These are phyloP conservation scores for Nepenthes alata DNA, from an alignment of 179 eudicot genomes.

Conservation along the genomic window DNA sequence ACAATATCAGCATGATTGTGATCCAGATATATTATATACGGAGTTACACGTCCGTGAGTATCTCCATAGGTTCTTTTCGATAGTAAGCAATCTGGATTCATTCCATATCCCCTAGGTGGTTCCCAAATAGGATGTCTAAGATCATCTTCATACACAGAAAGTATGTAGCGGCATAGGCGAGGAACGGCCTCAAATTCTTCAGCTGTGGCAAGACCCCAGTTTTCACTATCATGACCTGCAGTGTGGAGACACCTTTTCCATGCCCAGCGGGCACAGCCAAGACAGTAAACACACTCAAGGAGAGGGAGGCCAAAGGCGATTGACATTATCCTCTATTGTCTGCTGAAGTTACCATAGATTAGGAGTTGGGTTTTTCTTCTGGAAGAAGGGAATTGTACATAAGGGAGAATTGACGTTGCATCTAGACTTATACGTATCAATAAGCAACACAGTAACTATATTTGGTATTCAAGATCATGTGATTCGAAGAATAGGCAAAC, in stretches of 20 bases:
- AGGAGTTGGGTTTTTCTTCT: constrained; percentile 3
- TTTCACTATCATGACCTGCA: constrained; percentile 36
- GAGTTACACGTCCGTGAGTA: constrained; percentile 52
- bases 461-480: no score
- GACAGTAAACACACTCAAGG: constrained; percentile 35
- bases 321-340: constrained; percentile 28
- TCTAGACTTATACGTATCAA: not conserved
- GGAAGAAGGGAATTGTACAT: constrained; percentile 2
- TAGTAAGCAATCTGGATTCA: constrained; percentile 26
- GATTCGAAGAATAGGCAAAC: no score
- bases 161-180: constrained; percentile 34
- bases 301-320: constrained; percentile 31
- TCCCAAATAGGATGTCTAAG: constrained; percentile 25
- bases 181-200: constrained; percentile 52
- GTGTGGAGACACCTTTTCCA: constrained; percentile 42
- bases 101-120: constrained; percentile 40
- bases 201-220: constrained; percentile 40
- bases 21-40: constrained; percentile 75
- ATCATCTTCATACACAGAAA: constrained; percentile 45
- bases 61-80: constrained; percentile 31
- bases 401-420: not conserved
- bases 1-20: constrained; percentile 65
- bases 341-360: constrained; percentile 12
- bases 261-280: constrained; percentile 40
- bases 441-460: not conserved